A percentile compares a stretch with the other conserved stretches of the same genome.
Evolutionary conservation across 345 rosid genomes (phyloP).

Genomic region (Eucalyptus pauciflora): DNA sequence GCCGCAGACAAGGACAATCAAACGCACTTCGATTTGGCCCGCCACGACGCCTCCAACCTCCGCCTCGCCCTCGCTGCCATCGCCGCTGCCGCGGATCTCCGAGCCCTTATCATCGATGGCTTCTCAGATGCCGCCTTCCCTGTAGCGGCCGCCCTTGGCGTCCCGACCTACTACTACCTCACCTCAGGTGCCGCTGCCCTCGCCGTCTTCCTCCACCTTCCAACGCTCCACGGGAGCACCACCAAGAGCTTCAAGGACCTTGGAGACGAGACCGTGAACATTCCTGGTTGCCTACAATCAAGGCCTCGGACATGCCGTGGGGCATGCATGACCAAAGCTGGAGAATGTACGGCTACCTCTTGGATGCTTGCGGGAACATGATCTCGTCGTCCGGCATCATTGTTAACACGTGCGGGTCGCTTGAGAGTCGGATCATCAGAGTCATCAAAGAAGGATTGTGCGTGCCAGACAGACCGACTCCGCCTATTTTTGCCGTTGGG

Average conservation of each 20-base stretch:
- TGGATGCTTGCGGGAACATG: not conserved
- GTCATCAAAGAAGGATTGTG: not conserved
- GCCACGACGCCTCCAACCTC: conserved; percentile 5
- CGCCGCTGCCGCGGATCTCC: not conserved
- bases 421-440: not conserved
- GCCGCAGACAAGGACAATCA: not conserved
- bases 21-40: not conserved
- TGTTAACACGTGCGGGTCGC: not conserved
- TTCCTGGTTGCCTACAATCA: conserved; percentile 6
- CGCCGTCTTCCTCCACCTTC: conserved; percentile 2
- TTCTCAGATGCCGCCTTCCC: conserved; percentile 3
- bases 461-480: not conserved
- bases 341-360: not conserved
- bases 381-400: not conserved
- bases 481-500: not conserved
- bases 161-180: conserved; percentile 17
- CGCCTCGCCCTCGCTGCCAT: not conserved
- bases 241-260: conserved; percentile 6
- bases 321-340: not conserved
- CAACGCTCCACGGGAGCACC: not conserved
- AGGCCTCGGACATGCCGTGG: not conserved
- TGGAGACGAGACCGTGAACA: not conserved
- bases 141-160: conserved; percentile 1
- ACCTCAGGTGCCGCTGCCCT: not conserved
- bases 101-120: conserved; percentile 15